Percentiles rank a stretch among this genome's conserved stretches.
phyloP scores from a whole-genome alignment of 2,329 filamentous ascomycete genomes.

The Scleromitrula shiraiana region DNA sequence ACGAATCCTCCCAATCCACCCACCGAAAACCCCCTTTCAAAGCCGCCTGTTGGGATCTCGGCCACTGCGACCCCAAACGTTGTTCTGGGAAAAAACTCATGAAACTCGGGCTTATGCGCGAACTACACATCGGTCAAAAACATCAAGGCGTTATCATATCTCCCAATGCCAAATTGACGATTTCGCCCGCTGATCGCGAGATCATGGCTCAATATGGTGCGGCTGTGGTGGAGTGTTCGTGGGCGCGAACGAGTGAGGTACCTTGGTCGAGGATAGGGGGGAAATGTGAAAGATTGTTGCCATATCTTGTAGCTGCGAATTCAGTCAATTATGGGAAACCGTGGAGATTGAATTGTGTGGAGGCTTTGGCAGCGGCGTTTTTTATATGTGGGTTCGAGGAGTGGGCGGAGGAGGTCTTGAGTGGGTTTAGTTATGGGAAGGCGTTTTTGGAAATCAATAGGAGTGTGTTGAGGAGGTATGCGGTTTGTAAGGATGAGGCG shows the following conservation, averaged over 20 bases:
- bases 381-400: slow-evolving; percentile 86
- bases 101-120: slow-evolving; percentile 85
- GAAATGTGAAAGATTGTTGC: slow-evolving; percentile 82
- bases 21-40: slow-evolving; percentile 57
- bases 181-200: slow-evolving; percentile 76
- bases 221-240: slow-evolving; percentile 94
- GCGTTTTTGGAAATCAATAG: slow-evolving; percentile 89
- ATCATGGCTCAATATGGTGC: slow-evolving; percentile 83
- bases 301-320: slow-evolving; percentile 94
- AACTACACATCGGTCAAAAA: slow-evolving; percentile 84
- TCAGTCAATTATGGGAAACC: slow-evolving; percentile 95
- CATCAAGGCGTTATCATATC: slow-evolving; percentile 89
- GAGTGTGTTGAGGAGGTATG: slow-evolving; percentile 73
- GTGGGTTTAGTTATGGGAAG: slow-evolving; percentile 79
- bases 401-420: slow-evolving; percentile 79
- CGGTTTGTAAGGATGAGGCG: slow-evolving; percentile 72
- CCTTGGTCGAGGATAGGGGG: slow-evolving; percentile 89
- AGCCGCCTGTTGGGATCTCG: slow-evolving; percentile 95
- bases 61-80: slow-evolving; percentile 93
- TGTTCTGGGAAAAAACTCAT: slow-evolving; percentile 96
- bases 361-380: slow-evolving; percentile 88
- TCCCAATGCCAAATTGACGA: slow-evolving; percentile 79
- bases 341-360: slow-evolving; percentile 91
- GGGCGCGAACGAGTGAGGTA: slow-evolving; percentile 86
- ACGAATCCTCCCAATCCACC: slow-evolving; percentile 34